Base-by-base conservation (phyloP, 2,329 filamentous ascomycete species). In the Seiridium cupressi region DNA sequence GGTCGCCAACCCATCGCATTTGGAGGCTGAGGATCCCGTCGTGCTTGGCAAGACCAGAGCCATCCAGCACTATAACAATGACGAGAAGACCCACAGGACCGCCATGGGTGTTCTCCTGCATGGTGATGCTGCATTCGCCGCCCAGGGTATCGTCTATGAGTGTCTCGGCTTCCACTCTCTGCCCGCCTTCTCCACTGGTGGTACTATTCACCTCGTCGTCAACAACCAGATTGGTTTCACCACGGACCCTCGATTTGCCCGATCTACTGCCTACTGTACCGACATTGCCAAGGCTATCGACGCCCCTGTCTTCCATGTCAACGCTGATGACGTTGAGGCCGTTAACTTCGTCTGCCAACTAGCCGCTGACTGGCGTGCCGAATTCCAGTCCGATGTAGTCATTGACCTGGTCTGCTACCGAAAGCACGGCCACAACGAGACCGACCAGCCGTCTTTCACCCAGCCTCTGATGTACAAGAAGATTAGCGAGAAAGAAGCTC, bases 141-240 rank as follows among this genome's bases (percentile, higher is more conserved):
- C 89, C 47, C 95, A 99, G 80, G 95, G 95, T 81, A 85, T 99
- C 63, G 95, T 99, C 64, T 99, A 99, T 78, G 95, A 99, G 79
- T 98, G 93, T 71, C 91, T 99, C 78, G 95, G 95, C 64, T 97
- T 99, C 88, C 91, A 97, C 80, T 90, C 92, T 57, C 88, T 99
- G 44, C 95, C 95, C 36, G 92, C 91, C 68, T 99, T 97, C 81
- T 97, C 96, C 54, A 98, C 95, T 58, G 95, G 95, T 70, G 95
- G 95, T 73, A 99, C 95, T 61, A 91, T 99, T 70, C 95, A 99
- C 79, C 84, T 99, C 66, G 89, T 99, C 61, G 94, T 98, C 69
- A 99, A 99, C 87, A 99, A 99, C 85, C 95, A 99, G 84, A 99
- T 99, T 76, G 95, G 95, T 77, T 99, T 99, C 84, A 99, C 95